Conservation (phyloP, 2,329 filamentous ascomycete species). For the Aspergillus fischeri region DNA sequence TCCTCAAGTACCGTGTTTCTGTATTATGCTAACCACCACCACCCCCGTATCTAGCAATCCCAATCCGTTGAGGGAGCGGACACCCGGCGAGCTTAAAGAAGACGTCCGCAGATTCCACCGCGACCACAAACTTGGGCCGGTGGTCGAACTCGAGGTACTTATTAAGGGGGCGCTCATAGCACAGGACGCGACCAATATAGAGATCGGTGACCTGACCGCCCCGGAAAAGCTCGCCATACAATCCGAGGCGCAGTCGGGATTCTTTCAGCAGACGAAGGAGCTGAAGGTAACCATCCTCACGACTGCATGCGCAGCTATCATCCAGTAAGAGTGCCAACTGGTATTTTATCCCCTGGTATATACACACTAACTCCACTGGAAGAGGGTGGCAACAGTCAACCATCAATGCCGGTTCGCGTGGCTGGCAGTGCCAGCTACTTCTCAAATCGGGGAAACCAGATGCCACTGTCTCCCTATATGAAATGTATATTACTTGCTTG, state of each 20-base stretch:
- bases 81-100: slow-evolving; percentile 3
- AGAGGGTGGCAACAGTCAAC: slow-evolving; percentile 24
- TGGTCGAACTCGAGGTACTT: slow-evolving; percentile 7
- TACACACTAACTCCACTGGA: neutral
- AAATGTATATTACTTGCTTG: neutral
- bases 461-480: no score
- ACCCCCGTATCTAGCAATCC: neutral
- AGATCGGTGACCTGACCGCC: neutral
- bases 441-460: neutral
- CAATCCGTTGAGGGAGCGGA: slow-evolving; percentile 2
- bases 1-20: neutral
- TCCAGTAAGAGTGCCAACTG: slow-evolving; percentile 12
- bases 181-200: neutral
- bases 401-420: slow-evolving; percentile 14
- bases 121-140: neutral
- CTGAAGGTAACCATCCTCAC: slow-evolving; percentile 18
- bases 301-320: slow-evolving; percentile 22
- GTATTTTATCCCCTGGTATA: neutral
- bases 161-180: slow-evolving; percentile 10
- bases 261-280: slow-evolving; percentile 13
- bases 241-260: neutral
- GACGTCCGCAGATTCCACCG: slow-evolving; percentile 8
- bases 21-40: neutral
- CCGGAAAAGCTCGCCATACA: neutral
- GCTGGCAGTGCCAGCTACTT: slow-evolving; percentile 1